Conservation (phyloP, 2,329 filamentous ascomycete species). For the Tolypocladium capitatum region DNA sequence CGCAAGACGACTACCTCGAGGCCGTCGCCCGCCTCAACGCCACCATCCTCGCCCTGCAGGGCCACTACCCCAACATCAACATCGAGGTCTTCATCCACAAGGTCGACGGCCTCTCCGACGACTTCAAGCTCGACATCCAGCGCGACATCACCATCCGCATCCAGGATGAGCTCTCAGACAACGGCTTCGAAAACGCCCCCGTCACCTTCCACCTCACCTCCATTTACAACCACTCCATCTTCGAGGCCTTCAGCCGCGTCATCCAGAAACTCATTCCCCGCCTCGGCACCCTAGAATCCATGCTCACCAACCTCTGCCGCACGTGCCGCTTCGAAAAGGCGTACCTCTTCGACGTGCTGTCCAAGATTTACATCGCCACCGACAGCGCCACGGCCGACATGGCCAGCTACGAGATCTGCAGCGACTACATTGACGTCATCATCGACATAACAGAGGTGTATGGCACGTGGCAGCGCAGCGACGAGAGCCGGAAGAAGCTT, state of each 20-base stretch:
- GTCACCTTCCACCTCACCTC: constrained; percentile 93
- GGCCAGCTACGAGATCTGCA: constrained; percentile 95
- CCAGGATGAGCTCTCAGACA: constrained; percentile 87
- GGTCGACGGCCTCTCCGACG: constrained; percentile 91
- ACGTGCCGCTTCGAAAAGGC: constrained; percentile 95
- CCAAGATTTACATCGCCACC: constrained; percentile 97
- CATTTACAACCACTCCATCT: constrained; percentile 97
- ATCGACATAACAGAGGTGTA: constrained; percentile 96
- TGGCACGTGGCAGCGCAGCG: constrained; percentile 54
- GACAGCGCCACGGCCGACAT: constrained; percentile 89
- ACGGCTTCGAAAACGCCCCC: constrained; percentile 83
- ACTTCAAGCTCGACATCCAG: constrained; percentile 92
- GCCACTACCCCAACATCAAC: constrained; percentile 84
- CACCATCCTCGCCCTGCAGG: constrained; percentile 80
- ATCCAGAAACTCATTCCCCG: constrained; percentile 96
- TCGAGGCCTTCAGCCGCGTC: constrained; percentile 95
- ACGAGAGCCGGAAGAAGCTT: constrained; percentile 39
- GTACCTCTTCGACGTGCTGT: constrained; percentile 93
- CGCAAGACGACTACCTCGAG: constrained; percentile 94
- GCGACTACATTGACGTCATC: constrained; percentile 96
- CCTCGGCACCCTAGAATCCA: constrained; percentile 78
- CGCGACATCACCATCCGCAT: constrained; percentile 94
- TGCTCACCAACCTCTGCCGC: constrained; percentile 86
- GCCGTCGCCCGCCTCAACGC: constrained; percentile 75
- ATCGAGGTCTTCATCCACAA: constrained; percentile 99